These are phyloP conservation scores for Cetraspora pellucida DNA, from an alignment of 192 early-diverging fungal genomes.

Conservation along the genomic window DNA sequence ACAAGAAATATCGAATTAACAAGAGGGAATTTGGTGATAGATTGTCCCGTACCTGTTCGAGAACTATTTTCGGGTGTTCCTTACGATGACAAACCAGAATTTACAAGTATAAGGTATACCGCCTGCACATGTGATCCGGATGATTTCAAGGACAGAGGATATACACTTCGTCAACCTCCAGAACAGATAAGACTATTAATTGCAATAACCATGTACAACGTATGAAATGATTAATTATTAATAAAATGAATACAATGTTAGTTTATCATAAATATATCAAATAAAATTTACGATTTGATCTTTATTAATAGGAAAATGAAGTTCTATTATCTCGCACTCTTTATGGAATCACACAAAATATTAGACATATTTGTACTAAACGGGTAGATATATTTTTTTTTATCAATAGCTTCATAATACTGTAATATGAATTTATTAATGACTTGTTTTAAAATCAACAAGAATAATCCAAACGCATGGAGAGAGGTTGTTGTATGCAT, in stretches of 20 bases:
- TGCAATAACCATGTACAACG: conserved; percentile 83
- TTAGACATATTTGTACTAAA: conserved; percentile 80
- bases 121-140: conserved; percentile 86
- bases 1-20: no score
- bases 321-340: conserved; percentile 87
- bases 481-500: conserved; percentile 83
- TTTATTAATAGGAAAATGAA: conserved; percentile 70
- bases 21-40: conserved; percentile 75
- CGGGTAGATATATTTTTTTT: conserved; percentile 40
- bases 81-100: conserved; percentile 70
- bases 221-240: no score
- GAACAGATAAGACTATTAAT: conserved; percentile 77
- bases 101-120: conserved; percentile 93
- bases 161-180: conserved; percentile 68
- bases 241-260: no score
- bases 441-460: no score
- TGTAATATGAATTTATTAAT: no score
- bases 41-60: conserved; percentile 72
- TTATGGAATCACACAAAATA: conserved; percentile 86
- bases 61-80: no score
- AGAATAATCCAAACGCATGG: no score
- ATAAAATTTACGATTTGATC: no score
- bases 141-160: conserved; percentile 73
- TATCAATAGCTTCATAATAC: no score
- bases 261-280: background rate